A percentile compares a stretch with the other conserved stretches of the same genome.
These are phyloP conservation scores for Alternaria ethzedia DNA, from an alignment of 2,329 filamentous ascomycete genomes.

Conservation along the genomic window DNA sequence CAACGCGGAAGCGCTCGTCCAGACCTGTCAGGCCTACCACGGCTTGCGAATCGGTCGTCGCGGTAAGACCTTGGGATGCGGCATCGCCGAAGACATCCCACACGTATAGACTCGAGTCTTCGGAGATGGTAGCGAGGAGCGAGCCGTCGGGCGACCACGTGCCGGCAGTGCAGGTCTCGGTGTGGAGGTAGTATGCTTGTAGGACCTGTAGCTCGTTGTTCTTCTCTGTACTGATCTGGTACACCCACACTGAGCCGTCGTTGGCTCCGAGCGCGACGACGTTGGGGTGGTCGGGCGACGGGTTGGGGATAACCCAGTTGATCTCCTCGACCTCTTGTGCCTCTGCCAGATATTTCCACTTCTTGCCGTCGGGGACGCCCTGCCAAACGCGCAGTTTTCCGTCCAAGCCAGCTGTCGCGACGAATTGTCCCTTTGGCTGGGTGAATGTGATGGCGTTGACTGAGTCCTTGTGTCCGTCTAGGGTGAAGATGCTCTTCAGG, in stretches of 20 bases:
- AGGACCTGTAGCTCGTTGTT: conserved; percentile 75
- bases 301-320: conserved; percentile 85
- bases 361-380: conserved; percentile 55
- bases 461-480: conserved; percentile 92
- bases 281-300: conserved; percentile 74
- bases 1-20: conserved; percentile 90
- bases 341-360: conserved; percentile 74
- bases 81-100: conserved; percentile 90
- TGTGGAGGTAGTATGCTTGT: conserved; percentile 92
- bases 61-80: conserved; percentile 66
- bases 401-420: conserved; percentile 87
- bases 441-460: conserved; percentile 89
- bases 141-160: conserved; percentile 88
- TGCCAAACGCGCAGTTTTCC: conserved; percentile 78
- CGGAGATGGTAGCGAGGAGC: conserved; percentile 84
- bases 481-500: conserved; percentile 70
- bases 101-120: conserved; percentile 87
- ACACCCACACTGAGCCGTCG: conserved; percentile 95
- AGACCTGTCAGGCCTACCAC: conserved; percentile 77
- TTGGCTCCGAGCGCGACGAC: conserved; percentile 85
- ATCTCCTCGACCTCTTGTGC: conserved; percentile 92
- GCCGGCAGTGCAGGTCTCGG: conserved; percentile 83
- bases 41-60: conserved; percentile 64
- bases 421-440: conserved; percentile 78
- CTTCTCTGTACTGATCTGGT: conserved; percentile 74